Evolutionary conservation across 1,284 basidiomycete genomes (phyloP).

Genomic region (Ganoderma boninense): DNA sequence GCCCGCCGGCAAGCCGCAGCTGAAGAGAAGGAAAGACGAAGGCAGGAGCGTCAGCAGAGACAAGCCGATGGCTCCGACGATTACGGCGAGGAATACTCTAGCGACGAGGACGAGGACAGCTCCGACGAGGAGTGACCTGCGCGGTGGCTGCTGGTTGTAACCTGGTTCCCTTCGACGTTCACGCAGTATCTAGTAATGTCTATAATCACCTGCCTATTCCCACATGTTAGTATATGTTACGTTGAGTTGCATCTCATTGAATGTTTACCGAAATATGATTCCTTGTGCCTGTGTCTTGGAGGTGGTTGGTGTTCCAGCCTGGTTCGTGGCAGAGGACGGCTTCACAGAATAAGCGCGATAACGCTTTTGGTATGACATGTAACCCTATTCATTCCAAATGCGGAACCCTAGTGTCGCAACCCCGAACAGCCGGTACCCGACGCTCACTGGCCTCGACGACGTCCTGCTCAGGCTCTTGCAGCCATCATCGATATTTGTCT

Average conservation of each 20-base stretch:
- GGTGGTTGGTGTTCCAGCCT: neutral
- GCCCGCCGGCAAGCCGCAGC: conserved; percentile 3
- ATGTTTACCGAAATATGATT: neutral
- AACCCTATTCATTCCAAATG: conserved; percentile 10
- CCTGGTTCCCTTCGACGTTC: neutral
- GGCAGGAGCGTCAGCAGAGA: conserved; percentile 3
- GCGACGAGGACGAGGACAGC: conserved; percentile 4
- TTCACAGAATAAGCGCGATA: neutral
- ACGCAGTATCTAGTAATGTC: neutral
- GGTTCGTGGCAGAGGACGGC: neutral
- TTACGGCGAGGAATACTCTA: conserved; percentile 8
- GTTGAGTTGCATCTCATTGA: neutral
- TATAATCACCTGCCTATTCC: neutral
- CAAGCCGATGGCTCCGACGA: neutral
- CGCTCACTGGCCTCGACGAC: conserved; percentile 11
- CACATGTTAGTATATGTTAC: neutral
- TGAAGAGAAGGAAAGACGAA: neutral
- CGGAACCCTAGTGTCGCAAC: conserved; percentile 19
- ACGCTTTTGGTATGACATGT: neutral
- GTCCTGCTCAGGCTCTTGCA: conserved; percentile 11
- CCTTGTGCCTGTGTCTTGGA: neutral
- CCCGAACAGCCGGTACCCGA: neutral
- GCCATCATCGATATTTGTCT: conserved; percentile 4
- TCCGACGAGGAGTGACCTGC: neutral
- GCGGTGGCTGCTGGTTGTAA: neutral